Evolutionary conservation across 805 yeast species (phyloP).

Genomic region (Clavispora phyllophila): DNA sequence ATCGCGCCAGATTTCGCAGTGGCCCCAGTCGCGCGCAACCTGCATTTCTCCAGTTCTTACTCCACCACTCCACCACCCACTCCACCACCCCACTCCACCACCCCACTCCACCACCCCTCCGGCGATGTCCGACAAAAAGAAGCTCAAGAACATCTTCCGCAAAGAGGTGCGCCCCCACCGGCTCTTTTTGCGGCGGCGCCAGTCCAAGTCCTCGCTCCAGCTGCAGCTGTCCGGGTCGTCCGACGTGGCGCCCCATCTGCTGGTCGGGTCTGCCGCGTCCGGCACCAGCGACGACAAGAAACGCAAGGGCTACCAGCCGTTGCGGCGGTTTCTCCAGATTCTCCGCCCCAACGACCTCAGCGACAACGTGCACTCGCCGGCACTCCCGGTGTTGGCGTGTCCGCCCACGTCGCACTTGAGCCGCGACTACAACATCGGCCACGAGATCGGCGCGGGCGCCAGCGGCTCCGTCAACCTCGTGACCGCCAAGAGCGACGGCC

Average conservation of each 20-base stretch:
- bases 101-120: not conserved
- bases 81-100: not conserved
- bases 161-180: slow-evolving; percentile 16
- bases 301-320: slow-evolving; percentile 20
- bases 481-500: slow-evolving; percentile 50
- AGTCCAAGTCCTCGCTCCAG: slow-evolving; percentile 17
- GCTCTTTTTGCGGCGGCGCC: slow-evolving; percentile 19
- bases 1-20: no score
- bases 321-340: slow-evolving; percentile 52
- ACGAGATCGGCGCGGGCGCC: slow-evolving; percentile 84
- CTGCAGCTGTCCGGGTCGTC: slow-evolving; percentile 13
- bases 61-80: no score
- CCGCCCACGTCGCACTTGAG: slow-evolving; percentile 19
- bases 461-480: slow-evolving; percentile 89
- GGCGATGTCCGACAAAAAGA: not conserved
- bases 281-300: not conserved
- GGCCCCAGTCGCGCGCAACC: no score
- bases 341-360: slow-evolving; percentile 23
- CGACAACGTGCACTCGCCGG: slow-evolving; percentile 1
- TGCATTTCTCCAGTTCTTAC: no score
- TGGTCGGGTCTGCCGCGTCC: not conserved
- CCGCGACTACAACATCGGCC: slow-evolving; percentile 67
- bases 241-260: not conserved
- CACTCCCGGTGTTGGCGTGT: slow-evolving; percentile 7
- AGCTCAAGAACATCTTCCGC: not conserved